phyloP scores from a whole-genome alignment of 768 basidiomycete species.

The Lanmaoa rubissima region DNA sequence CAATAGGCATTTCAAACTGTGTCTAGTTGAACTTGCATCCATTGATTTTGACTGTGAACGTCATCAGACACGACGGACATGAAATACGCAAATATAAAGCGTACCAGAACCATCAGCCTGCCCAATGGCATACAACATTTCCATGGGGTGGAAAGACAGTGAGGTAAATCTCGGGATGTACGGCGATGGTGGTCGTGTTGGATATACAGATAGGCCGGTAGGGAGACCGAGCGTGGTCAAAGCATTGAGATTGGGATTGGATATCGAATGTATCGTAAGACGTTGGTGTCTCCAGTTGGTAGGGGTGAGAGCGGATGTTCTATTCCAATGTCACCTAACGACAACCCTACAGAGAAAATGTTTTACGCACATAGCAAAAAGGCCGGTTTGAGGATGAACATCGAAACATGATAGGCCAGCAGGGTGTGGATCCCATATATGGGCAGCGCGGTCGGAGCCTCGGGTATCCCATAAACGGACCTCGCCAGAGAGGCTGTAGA shows the following conservation, averaged over 20 bases:
- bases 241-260: slow-evolving; percentile 26
- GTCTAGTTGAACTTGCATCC: slow-evolving; percentile 50
- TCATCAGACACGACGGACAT: slow-evolving; percentile 3
- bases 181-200: slow-evolving; percentile 56
- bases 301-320: slow-evolving; percentile 59
- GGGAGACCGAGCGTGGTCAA: slow-evolving; percentile 47
- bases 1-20: background rate
- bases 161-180: slow-evolving; percentile 64
- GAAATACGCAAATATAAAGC: slow-evolving; percentile 10
- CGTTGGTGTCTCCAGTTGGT: slow-evolving; percentile 67
- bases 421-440: slow-evolving; percentile 63
- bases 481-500: slow-evolving; percentile 76
- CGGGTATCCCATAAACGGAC: slow-evolving; percentile 92
- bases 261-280: slow-evolving; percentile 57
- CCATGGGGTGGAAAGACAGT: slow-evolving; percentile 78
- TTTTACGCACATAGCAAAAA: slow-evolving; percentile 77
- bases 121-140: slow-evolving; percentile 80
- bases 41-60: slow-evolving; percentile 48
- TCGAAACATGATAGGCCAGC: slow-evolving; percentile 83
- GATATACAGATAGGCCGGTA: slow-evolving; percentile 54
- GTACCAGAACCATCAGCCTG: slow-evolving; percentile 65
- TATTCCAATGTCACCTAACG: slow-evolving; percentile 24
- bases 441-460: slow-evolving; percentile 52
- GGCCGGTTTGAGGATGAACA: slow-evolving; percentile 76
- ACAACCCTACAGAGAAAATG: background rate